Evolutionary conservation across 2,329 filamentous ascomycete species (phyloP), one percentile per base, ranked within the genome.

Genomic region (Xylaria sp.): DNA sequence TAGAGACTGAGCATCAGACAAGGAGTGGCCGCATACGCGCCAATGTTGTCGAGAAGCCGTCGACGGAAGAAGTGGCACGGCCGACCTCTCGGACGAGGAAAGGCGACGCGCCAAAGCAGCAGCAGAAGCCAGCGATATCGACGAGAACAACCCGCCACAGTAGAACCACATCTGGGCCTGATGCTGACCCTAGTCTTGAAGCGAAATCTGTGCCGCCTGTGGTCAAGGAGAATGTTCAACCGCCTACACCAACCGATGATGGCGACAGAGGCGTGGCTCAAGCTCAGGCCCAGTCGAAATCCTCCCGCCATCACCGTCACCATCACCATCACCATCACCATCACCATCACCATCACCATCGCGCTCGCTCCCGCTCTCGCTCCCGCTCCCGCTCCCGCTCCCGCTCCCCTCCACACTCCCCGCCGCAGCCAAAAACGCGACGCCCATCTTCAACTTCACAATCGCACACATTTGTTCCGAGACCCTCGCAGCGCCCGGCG

Each of bases 11-110:
- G 54, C 73, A 75, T 23, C 67, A 74, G 40, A 54, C 77, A 6
- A 71, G 76, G 63, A 78, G 76, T 60, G 73, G 75, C 23, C 76
- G 75, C n/a, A 42, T 72, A 70, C 75, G 75, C 55, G 73, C 72
- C 40, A 65, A 54, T 42, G 23, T 66, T 0, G 35, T 48, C 2
- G 73, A 74, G 1, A 68, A 73, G 18, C 3, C 60, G 21, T 10
- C 54, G n/a, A 23, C 16, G 18, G 16, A 27, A 37, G 63, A 50
- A 18, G 21, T 60, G 16, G 68, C 70, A 2, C 65, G 44, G 6
- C 35, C 55, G 10, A 47, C 32, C 9, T 55, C 67, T 9, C 55
- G 60, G 25, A 42, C 42, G 47, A 71, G 10, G 37, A 66, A 63
- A 32, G 32, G 29, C 23, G 69, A 74, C 70, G 75, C 72, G 69